Evolutionary conservation across 441 rosid species (phyloP).

Genomic region (Croton laevigatus): DNA sequence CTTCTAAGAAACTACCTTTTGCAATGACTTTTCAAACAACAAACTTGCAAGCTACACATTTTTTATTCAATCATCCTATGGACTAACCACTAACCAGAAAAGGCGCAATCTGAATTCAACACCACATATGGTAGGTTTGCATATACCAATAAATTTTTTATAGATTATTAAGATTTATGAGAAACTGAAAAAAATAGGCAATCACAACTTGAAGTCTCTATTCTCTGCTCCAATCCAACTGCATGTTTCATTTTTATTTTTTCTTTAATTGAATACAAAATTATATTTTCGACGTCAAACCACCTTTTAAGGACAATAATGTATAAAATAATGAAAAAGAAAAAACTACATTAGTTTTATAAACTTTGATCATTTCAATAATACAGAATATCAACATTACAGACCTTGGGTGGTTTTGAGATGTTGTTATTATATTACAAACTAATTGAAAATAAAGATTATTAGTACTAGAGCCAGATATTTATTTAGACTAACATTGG

Average conservation of each 20-base stretch:
- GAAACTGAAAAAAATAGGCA: neutral
- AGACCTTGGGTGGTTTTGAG: no score
- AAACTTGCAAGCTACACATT: neutral
- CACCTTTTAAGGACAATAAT: neutral
- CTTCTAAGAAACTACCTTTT: no score
- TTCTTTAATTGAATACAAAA: no score
- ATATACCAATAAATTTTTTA: neutral
- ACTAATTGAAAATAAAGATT: no score
- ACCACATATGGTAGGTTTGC: neutral
- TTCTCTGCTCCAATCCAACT: neutral
- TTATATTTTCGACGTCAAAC: neutral
- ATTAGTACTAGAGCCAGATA: no score
- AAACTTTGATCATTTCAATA: no score
- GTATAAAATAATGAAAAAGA: neutral
- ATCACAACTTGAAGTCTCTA: neutral
- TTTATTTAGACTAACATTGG: no score
- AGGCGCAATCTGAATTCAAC: neutral
- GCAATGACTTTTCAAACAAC: neutral
- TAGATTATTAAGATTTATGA: neutral
- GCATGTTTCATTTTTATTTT: neutral
- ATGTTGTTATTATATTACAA: no score
- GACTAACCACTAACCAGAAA: neutral
- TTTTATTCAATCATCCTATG: neutral
- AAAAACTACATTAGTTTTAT: neutral
- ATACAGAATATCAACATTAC: no score